These are phyloP conservation scores for Albugo candida DNA, from an alignment of 352 stramenopile genomes.

Conservation along the genomic window DNA sequence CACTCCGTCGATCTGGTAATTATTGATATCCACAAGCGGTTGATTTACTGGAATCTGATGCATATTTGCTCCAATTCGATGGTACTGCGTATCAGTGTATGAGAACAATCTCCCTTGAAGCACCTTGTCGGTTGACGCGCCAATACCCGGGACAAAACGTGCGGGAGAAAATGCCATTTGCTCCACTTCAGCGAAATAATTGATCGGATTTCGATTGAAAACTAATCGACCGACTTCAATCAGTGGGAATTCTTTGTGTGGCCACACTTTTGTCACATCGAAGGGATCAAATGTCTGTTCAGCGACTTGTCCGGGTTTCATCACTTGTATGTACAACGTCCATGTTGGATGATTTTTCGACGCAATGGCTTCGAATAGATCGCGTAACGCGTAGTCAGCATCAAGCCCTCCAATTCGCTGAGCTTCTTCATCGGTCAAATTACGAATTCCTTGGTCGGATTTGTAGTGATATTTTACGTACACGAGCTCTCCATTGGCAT, in stretches of 20 bases:
- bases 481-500: conserved; percentile 26
- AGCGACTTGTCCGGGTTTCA: conserved; percentile 51
- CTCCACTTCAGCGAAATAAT: conserved; percentile 85
- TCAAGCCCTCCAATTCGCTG: conserved; percentile 27
- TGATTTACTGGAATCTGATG: conserved; percentile 78
- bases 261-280: conserved; percentile 83
- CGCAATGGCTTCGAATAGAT: conserved; percentile 76
- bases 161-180: conserved; percentile 74
- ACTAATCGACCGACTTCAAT: conserved; percentile 57
- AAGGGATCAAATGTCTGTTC: conserved; percentile 50
- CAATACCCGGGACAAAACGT: conserved; percentile 78
- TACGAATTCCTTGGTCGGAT: conserved; percentile 62
- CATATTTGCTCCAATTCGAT: conserved; percentile 81
- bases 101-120: conserved; percentile 75
- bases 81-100: conserved; percentile 75
- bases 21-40: conserved; percentile 31
- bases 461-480: conserved; percentile 87
- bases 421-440: conserved; percentile 53
- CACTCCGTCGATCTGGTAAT: conserved; percentile 55
- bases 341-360: conserved; percentile 37
- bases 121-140: conserved; percentile 76
- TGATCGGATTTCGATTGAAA: conserved; percentile 70
- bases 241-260: conserved; percentile 61
- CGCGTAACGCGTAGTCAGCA: conserved; percentile 68
- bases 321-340: conserved; percentile 78